phyloP scores from a whole-genome alignment of 1,284 basidiomycete genomes.

The Prillingera fragicola region DNA sequence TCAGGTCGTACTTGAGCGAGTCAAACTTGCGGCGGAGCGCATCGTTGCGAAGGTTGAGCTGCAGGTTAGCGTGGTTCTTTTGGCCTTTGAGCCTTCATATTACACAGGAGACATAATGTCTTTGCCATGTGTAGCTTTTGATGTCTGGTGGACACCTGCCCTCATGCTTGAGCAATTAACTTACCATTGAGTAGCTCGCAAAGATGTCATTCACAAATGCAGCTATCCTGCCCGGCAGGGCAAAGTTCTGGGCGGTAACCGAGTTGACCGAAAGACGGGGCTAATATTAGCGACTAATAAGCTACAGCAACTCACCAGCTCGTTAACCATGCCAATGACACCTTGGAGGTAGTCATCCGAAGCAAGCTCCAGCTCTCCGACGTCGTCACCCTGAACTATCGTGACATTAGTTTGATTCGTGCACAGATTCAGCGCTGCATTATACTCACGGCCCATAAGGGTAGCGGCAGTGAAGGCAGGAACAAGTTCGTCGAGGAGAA shows the following conservation, averaged over 20 bases:
- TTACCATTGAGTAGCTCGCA: constrained; percentile 46
- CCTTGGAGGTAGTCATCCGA: constrained; percentile 49
- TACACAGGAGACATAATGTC: no score
- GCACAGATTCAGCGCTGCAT: no score
- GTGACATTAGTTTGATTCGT: neutral
- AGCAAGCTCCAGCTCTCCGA: constrained; percentile 37
- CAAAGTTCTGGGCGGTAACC: constrained; percentile 47
- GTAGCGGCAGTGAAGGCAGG: constrained; percentile 36
- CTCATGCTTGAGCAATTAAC: no score
- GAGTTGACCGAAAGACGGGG: constrained; percentile 48
- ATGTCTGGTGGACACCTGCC: no score
- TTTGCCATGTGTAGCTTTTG: no score
- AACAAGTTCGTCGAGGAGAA: constrained; percentile 42
- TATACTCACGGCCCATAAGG: constrained; percentile 42
- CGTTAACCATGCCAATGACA: constrained; percentile 48
- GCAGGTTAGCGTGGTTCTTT: constrained; percentile 2
- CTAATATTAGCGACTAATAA: constrained; percentile 15
- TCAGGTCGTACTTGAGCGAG: constrained; percentile 49
- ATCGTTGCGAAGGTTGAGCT: constrained; percentile 49
- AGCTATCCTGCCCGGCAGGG: constrained; percentile 45
- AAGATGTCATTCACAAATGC: constrained; percentile 49
- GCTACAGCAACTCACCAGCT: constrained; percentile 35
- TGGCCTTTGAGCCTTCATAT: no score
- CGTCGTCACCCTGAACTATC: constrained; percentile 34
- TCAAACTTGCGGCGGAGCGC: constrained; percentile 46